Percentiles rank a stretch among this genome's conserved stretches.
These are phyloP conservation scores for Saccharum officinarum DNA, from an alignment of 176 grass and related monocot genomes.

Conservation along the genomic window DNA sequence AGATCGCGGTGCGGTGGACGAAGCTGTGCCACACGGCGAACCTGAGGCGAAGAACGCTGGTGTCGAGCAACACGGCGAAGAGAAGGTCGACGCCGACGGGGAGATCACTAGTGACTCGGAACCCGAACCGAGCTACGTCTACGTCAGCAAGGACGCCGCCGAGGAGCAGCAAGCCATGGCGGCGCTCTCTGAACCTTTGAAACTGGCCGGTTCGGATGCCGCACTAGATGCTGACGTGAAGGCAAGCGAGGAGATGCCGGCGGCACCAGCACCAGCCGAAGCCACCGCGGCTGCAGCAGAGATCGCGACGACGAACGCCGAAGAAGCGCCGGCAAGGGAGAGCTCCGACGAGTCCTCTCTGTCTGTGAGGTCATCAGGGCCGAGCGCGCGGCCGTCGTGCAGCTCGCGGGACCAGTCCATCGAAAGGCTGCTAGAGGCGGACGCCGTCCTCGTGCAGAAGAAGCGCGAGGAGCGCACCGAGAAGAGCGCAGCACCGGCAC, in stretches of 20 bases:
- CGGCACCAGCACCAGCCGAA: background rate
- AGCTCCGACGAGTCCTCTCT: slow-evolving; percentile 54
- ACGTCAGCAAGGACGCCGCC: slow-evolving; percentile 37
- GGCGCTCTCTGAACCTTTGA: background rate
- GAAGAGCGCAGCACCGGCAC: background rate
- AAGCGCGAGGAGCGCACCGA: slow-evolving; percentile 45
- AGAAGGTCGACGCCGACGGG: background rate
- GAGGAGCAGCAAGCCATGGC: background rate
- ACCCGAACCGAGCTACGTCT: slow-evolving; percentile 42
- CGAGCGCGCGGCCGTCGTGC: slow-evolving; percentile 47
- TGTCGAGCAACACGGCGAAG: background rate
- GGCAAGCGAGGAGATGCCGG: background rate
- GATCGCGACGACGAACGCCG: slow-evolving; percentile 21
- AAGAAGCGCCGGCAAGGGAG: slow-evolving; percentile 34
- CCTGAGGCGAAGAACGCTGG: background rate
- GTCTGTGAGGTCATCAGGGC: slow-evolving; percentile 50
- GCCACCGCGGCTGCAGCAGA: background rate
- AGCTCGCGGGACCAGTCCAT: slow-evolving; percentile 41
- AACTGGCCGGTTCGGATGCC: background rate
- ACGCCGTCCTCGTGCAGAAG: slow-evolving; percentile 51
- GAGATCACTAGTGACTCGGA: slow-evolving; percentile 50
- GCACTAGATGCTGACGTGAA: background rate
- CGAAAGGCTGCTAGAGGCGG: slow-evolving; percentile 44
- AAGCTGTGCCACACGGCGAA: background rate
- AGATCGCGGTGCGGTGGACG: background rate